A percentile compares a stretch with the other conserved stretches of the same genome.
Evolutionary conservation across 2,329 filamentous ascomycete species (phyloP).

Genomic region (Cladosporium sp.): DNA sequence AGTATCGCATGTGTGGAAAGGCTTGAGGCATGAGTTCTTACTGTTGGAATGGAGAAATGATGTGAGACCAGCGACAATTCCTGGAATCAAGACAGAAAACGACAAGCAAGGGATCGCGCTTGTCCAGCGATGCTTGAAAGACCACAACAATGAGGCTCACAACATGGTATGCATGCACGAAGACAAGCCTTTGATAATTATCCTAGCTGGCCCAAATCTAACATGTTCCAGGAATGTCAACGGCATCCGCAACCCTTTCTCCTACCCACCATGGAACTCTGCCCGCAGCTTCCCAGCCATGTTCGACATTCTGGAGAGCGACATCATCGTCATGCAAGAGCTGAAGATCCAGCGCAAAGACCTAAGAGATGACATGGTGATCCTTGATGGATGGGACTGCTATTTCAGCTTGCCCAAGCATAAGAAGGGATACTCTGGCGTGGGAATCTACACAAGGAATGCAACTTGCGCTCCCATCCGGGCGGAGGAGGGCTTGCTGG

Average conservation of each 20-base stretch:
- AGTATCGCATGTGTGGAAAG: neutral
- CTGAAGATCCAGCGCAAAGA: conserved; percentile 95
- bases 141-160: conserved; percentile 32
- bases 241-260: conserved; percentile 52
- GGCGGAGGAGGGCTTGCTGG: conserved; percentile 91
- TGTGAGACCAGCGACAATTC: neutral
- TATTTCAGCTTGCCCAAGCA: conserved; percentile 90
- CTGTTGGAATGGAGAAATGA: neutral
- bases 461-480: conserved; percentile 78
- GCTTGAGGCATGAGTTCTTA: neutral
- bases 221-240: conserved; percentile 46
- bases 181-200: neutral
- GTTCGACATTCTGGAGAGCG: conserved; percentile 89
- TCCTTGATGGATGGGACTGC: conserved; percentile 92
- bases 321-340: conserved; percentile 94
- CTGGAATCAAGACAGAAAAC: neutral
- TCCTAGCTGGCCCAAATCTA: no score
- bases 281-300: conserved; percentile 58
- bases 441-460: conserved; percentile 92
- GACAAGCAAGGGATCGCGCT: conserved; percentile 2
- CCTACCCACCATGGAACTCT: conserved; percentile 49
- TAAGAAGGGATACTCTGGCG: conserved; percentile 96
- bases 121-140: neutral
- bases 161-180: conserved; percentile 27
- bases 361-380: conserved; percentile 88